Evolutionary conservation across 805 yeast species (phyloP).

Genomic region (Kuraishia ogatae): DNA sequence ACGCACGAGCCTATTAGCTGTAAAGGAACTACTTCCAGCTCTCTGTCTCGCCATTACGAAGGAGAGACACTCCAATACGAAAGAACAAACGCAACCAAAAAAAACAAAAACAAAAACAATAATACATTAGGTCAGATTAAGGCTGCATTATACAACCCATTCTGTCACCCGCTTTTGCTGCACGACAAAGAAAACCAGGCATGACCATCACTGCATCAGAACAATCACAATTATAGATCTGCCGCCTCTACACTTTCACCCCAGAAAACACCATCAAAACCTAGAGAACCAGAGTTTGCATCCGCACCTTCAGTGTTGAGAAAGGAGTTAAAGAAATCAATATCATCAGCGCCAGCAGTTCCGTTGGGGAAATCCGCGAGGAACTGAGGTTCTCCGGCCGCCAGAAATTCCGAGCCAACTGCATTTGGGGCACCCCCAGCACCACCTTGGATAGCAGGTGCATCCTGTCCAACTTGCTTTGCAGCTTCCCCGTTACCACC

Average conservation of each 20-base stretch:
- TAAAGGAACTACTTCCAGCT: background rate
- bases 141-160: background rate
- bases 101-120: background rate
- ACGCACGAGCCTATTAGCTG: background rate
- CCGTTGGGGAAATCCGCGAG: conserved; percentile 3
- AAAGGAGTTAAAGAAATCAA: conserved; percentile 26
- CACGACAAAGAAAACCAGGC: background rate
- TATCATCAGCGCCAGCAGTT: background rate
- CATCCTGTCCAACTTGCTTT: background rate
- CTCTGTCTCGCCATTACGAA: background rate
- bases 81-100: background rate
- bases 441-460: background rate
- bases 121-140: background rate
- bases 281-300: conserved; percentile 20
- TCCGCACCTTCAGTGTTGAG: conserved; percentile 30
- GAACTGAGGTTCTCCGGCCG: conserved; percentile 2
- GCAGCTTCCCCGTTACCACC: background rate
- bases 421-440: background rate
- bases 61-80: background rate
- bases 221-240: conserved; percentile 12
- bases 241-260: conserved; percentile 33
- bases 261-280: conserved; percentile 28
- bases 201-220: background rate
- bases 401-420: background rate
- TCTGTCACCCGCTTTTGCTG: background rate